These are phyloP conservation scores for Lentinula novae-zelandiae DNA, from an alignment of 1,284 basidiomycete species.

Conservation along the genomic window DNA sequence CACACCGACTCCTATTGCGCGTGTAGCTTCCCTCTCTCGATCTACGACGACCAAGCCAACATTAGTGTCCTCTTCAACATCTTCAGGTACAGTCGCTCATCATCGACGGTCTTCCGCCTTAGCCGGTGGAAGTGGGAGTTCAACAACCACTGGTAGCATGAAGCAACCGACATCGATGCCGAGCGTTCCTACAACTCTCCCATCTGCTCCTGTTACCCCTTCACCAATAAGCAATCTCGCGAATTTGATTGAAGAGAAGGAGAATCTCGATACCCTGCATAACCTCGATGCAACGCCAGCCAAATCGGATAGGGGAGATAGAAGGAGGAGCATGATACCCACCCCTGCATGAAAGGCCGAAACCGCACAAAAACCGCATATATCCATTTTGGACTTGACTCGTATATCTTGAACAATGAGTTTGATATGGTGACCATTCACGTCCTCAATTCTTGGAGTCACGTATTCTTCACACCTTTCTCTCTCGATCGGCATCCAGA, in stretches of 20 bases:
- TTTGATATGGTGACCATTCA: background rate
- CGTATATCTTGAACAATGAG: background rate
- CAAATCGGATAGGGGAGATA: background rate
- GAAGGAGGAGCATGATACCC: conserved; percentile 12
- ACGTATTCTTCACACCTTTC: background rate
- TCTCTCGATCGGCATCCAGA: background rate
- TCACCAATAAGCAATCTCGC: background rate
- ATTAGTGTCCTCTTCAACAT: background rate
- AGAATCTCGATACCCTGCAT: conserved; percentile 5
- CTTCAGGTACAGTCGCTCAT: background rate
- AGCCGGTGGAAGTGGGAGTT: background rate
- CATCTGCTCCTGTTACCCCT: background rate
- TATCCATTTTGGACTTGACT: background rate
- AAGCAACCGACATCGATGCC: background rate
- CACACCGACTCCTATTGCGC: conserved; percentile 9
- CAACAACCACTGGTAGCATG: background rate
- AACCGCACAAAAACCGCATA: background rate
- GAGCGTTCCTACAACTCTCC: conserved; percentile 1
- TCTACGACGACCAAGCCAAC: conserved; percentile 7
- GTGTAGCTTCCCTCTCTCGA: conserved; percentile 9
- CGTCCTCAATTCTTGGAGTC: background rate
- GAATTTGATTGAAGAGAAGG: conserved; percentile 13
- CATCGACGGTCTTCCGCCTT: conserved; percentile 10
- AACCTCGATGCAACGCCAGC: background rate
- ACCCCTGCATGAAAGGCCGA: conserved; percentile 6